Evolutionary conservation across 1,284 basidiomycete genomes (phyloP), one percentile per base, ranked within the genome.

Genomic region (Ustilago hordei): DNA sequence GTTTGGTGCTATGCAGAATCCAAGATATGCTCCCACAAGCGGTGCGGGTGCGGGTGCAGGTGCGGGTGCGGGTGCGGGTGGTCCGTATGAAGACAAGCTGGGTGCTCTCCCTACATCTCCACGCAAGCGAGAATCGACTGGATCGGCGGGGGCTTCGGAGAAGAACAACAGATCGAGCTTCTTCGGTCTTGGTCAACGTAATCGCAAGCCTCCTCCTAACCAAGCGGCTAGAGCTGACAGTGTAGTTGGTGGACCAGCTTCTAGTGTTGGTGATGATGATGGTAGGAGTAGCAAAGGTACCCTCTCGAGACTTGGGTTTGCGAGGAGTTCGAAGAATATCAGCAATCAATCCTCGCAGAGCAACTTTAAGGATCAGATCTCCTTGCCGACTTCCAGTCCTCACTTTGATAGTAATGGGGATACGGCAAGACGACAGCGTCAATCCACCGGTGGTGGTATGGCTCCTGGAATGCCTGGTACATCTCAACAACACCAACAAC

Each of bases 361-460:
- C 31, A 79, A 73, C 53, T 56, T 83, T 50, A 84, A 83, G 75
- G 73, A 78, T n/a, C 78, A 84, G 63, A 85, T 85, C 41, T 84
- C 83, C 55, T 61, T 84, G 60, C 84, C 84, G 8, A 85, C 81
- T 1, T 71, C 69, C 34, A 81, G 79, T 52, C 80, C 82, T 28
- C 75, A 75, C n/a, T 85, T 78, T 58, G 79, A 84, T 32, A n/a
- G 60, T 9, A 77, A 75, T 52, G 81, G 79, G 34, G 79, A 80
- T 45, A 80, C 80, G 41, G 79, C 62, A 4, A 62, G 81, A 43
- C 67, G 81, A 31, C 63, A 80, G 61, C 64, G 58, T 58, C 57
- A 62, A 57, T 73, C 70, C 55, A 73, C 70, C 11, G 60, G 64
- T 17, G 60, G 64, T 17, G 64, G 60, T 8, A 50, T 50, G 48